Percentiles rank a stretch among this genome's conserved stretches.
Conservation (phyloP, 345 rosid genomes). For the Mangifera indica region DNA sequence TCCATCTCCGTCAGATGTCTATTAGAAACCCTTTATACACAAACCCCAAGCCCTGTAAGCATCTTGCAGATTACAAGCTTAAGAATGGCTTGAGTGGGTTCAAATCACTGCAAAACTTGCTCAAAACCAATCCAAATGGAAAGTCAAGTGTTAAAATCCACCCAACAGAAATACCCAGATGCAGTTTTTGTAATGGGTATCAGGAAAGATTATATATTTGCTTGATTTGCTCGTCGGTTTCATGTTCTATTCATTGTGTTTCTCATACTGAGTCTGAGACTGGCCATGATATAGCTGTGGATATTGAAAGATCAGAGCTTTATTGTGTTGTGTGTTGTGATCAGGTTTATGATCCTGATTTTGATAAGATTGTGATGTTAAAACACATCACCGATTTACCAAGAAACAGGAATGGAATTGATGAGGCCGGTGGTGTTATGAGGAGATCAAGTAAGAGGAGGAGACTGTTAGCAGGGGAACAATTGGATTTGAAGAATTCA, state of each 20-base stretch:
- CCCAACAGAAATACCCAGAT: constrained; percentile 46
- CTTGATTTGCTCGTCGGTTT: constrained; percentile 65
- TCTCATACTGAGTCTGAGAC: constrained; percentile 53
- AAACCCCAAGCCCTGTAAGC: constrained; percentile 65
- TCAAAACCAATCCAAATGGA: constrained; percentile 49
- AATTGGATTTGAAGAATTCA: constrained; percentile 50
- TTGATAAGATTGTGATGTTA: constrained; percentile 63
- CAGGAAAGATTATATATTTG: constrained; percentile 59
- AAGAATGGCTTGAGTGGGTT: constrained; percentile 56
- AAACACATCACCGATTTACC: constrained; percentile 44
- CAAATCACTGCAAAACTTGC: constrained; percentile 44
- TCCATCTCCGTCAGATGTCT: constrained; percentile 40
- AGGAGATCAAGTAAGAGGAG: constrained; percentile 65
- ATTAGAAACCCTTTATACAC: constrained; percentile 40
- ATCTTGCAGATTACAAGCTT: constrained; percentile 75
- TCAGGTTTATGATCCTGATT: constrained; percentile 85
- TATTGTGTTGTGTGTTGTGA: constrained; percentile 74
- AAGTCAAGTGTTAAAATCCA: constrained; percentile 42
- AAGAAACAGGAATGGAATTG: constrained; percentile 36
- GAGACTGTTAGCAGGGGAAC: constrained; percentile 43
- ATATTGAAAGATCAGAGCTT: constrained; percentile 85
- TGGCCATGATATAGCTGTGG: constrained; percentile 72
- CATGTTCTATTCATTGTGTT: constrained; percentile 65
- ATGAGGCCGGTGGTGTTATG: constrained; percentile 18
- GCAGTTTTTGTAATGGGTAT: constrained; percentile 57